Evolutionary conservation across 1,284 basidiomycete genomes (phyloP), one percentile per base, ranked within the genome.

Genomic region (Trichosporon asahii): DNA sequence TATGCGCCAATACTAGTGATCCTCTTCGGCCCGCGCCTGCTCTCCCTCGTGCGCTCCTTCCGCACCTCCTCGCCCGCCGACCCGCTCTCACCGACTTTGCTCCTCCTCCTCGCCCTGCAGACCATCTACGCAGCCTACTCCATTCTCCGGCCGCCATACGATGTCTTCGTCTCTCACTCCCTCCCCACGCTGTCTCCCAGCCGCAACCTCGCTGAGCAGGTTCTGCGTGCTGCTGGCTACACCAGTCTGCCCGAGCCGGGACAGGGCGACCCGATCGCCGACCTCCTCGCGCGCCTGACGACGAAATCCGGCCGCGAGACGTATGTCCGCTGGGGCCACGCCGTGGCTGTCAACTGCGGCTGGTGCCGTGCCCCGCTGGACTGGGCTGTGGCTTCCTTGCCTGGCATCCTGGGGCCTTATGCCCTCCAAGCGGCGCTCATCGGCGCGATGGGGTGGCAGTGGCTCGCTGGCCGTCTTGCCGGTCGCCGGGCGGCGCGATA

Each of bases 321-420:
- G 8, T 82, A 82, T 68, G 65, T 71, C 11, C 76, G 77, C 55
- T 79, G 75, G 68, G 80, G 79, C 1, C 80, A 82, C 71, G 29
- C 65, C 2, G 55, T 76, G 1, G 49, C 79, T 9, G 25, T 67
- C 9, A 37, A 68, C 15, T 81, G 80, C 68, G 64, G 73, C n/a
- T 82, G 80, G 80, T 82, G 80, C 70, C 21, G 53, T 5, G 21
- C 21, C 6, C 35, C 40, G 3, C n/a, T 40, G 9, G 80, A 82
- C 67, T 78, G 76, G 55, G 55, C 74, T 2, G 25, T 79, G 31
- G 74, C 74, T 25, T 64, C 74, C 7, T 14, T 76, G 15, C 77
- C 80, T 0, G 23, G 65, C 29, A 70, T 78, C 2, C 57, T 78
- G 9, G 49, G 55, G 23, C 74, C 75, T 46, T 81, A 80, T 63